Evolutionary conservation across 139 green algal genomes (phyloP).

Genomic region (Chlamydomonas eustigma): DNA sequence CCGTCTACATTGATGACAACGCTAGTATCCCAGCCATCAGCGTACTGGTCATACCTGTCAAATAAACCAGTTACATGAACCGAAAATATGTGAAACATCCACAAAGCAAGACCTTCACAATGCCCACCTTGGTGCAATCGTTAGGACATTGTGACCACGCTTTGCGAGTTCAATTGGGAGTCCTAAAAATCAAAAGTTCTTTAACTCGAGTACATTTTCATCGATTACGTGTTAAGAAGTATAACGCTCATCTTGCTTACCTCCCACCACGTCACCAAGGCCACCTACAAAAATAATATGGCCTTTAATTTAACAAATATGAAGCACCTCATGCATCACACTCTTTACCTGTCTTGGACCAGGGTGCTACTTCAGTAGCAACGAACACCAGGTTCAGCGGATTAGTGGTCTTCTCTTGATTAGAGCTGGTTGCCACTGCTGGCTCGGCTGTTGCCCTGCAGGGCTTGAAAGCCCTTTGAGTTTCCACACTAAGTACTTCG

Average conservation of each 20-base stretch:
- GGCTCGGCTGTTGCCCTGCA: no score
- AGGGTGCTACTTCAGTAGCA: conserved; percentile 64
- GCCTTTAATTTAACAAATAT: neutral
- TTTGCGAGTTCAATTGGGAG: conserved; percentile 83
- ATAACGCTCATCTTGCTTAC: no score
- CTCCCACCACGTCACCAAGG: conserved; percentile 28
- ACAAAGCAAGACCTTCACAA: no score
- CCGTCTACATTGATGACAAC: conserved; percentile 74
- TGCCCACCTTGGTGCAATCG: conserved; percentile 78
- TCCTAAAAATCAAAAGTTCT: no score
- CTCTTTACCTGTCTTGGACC: conserved; percentile 80
- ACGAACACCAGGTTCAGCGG: conserved; percentile 34
- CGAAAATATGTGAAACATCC: no score
- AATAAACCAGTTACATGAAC: no score
- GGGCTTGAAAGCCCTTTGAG: no score
- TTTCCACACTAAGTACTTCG: no score
- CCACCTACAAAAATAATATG: neutral
- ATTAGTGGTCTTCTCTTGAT: conserved; percentile 23
- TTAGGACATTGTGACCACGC: conserved; percentile 93
- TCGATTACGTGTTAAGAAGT: no score
- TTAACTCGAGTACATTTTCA: no score
- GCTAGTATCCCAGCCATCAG: conserved; percentile 92
- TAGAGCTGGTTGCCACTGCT: neutral
- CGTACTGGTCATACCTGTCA: conserved; percentile 95
- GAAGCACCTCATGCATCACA: neutral